Percentiles rank a stretch among this genome's conserved stretches.
phyloP scores from a whole-genome alignment of 495 filamentous ascomycete species.

The Hyaloscypha finlandica region DNA sequence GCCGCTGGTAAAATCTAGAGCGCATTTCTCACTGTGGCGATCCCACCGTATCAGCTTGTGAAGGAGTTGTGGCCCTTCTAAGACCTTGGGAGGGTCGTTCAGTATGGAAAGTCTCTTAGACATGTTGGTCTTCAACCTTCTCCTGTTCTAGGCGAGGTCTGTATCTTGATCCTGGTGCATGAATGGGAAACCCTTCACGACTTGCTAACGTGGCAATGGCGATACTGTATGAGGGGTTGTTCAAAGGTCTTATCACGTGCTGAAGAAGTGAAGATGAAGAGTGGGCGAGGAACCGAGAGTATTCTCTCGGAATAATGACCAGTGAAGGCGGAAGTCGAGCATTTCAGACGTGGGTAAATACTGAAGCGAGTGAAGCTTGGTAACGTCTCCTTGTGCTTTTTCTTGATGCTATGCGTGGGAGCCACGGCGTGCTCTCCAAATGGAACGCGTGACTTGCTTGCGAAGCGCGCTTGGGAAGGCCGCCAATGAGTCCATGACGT shows the following conservation, averaged over 20 bases:
- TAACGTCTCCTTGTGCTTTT: neutral
- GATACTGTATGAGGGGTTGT: conserved; percentile 7
- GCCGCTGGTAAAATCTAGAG: conserved; percentile 27
- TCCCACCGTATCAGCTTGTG: conserved; percentile 58
- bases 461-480: neutral
- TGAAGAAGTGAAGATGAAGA: neutral
- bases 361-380: neutral
- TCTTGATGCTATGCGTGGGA: neutral
- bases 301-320: neutral
- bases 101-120: conserved; percentile 49
- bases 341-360: neutral
- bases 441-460: neutral
- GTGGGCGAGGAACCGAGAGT: neutral
- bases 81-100: conserved; percentile 54
- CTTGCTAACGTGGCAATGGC: neutral
- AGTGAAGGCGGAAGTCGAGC: neutral
- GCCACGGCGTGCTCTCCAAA: neutral
- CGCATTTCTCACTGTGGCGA: conserved; percentile 18
- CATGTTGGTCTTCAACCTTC: conserved; percentile 22
- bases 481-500: neutral
- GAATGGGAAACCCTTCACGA: neutral
- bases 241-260: neutral
- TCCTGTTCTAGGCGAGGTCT: neutral
- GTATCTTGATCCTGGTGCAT: neutral
- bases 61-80: conserved; percentile 63